Evolutionary conservation across 345 rosid genomes (phyloP), one percentile per base, ranked within the genome.

Genomic region (Durio zibethinus): DNA sequence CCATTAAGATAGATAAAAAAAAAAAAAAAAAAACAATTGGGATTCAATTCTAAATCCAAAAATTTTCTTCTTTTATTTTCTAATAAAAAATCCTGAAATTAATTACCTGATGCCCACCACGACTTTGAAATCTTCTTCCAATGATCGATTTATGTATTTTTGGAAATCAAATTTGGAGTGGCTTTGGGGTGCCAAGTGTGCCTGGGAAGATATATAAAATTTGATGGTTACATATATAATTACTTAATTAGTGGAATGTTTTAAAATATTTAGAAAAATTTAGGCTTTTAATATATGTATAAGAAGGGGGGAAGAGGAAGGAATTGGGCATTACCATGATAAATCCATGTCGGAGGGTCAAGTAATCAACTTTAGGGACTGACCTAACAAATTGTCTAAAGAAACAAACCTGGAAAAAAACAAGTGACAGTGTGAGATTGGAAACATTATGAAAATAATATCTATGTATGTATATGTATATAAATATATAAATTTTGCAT

Each of bases 261-360:
- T 47, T 14, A 47, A 14, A 47, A 47, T 3, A 47, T 3, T 3
- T 2, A 12, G 11, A 47, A 2, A 11, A 0, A 7, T 2, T 9
- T 35, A 35, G 38, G 2, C 3, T 43, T 43, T 45, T 45, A 11
- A 12, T 45, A 11, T 2, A 12, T 11, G 4, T 45, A 2, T 2
- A 45, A 11, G 50, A 43, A 43, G 47, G 2, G 10, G 18, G 73
- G 2, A 27, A 20, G 27, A 20, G n/a, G 4, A 35, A 20, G 8
- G 5, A 48, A 16, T 40, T 42, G 8, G 7, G 7, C 4, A 0
- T 9, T 80, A 96, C 99, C 94, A 77, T 91, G 70, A 96, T 92
- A 79, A 96, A 96, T 67, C 98, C 98, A 86, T 96, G 97, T 73
- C 99, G 80, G 10, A 96, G 81, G 29, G 99, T 88, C 85, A 96